Conservation (phyloP, 495 filamentous ascomycete genomes). For the Wilcoxina mikolae region DNA sequence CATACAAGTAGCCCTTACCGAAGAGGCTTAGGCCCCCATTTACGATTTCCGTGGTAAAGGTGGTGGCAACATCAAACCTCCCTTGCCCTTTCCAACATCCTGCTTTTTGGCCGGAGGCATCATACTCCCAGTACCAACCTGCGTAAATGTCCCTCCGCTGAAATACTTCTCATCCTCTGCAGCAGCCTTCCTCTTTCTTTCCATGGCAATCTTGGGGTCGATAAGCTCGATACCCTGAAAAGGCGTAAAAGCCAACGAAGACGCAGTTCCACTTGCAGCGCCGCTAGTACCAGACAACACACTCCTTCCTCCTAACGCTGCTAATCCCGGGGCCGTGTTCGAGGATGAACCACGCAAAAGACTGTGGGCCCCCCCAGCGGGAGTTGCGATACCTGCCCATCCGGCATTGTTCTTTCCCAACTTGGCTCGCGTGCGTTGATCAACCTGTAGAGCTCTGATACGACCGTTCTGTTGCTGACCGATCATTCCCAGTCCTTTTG, state of each 20-base stretch:
- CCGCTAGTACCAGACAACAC: conserved; percentile 36
- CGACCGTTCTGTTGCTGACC: conserved; percentile 75
- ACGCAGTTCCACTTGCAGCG: conserved; percentile 54
- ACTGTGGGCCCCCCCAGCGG: conserved; percentile 52
- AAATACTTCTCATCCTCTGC: conserved; percentile 94
- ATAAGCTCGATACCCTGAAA: conserved; percentile 91
- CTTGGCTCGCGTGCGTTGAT: conserved; percentile 82
- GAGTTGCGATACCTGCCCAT: conserved; percentile 66
- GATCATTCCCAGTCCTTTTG: conserved; percentile 86
- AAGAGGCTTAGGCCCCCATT: background rate
- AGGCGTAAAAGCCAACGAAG: conserved; percentile 81
- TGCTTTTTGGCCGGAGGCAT: conserved; percentile 43
- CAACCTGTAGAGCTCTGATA: conserved; percentile 74
- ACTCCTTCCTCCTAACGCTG: conserved; percentile 49
- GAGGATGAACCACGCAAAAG: conserved; percentile 55
- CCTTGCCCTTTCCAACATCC: conserved; percentile 38
- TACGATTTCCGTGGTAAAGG: conserved; percentile 17
- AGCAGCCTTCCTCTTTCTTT: conserved; percentile 70
- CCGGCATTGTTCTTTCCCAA: conserved; percentile 91
- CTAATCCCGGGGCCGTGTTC: conserved; percentile 45
- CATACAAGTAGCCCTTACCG: background rate
- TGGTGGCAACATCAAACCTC: conserved; percentile 26
- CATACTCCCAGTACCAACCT: conserved; percentile 44
- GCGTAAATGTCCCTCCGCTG: conserved; percentile 88
- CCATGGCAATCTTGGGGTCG: conserved; percentile 78